Evolutionary conservation across 2,329 filamentous ascomycete genomes (phyloP).

Genomic region (Diaporthe vexans): DNA sequence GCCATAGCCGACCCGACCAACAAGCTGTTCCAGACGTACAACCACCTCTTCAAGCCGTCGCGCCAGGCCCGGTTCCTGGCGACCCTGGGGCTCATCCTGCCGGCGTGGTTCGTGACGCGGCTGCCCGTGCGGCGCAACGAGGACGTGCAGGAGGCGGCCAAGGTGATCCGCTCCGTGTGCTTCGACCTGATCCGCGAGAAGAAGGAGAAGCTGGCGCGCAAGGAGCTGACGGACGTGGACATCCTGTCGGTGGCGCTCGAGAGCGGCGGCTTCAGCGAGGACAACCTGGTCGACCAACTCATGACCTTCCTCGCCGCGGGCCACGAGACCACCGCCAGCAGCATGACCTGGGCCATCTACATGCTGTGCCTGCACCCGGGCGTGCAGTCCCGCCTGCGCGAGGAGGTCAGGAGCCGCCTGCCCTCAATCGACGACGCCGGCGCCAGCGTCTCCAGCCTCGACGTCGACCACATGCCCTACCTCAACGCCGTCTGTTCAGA

Average conservation of each 20-base stretch:
- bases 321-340: constrained; percentile 83
- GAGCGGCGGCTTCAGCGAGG: constrained; percentile 81
- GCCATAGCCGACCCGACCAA: constrained; percentile 73
- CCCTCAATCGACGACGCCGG: constrained; percentile 59
- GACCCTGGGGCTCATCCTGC: constrained; percentile 73
- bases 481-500: constrained; percentile 85
- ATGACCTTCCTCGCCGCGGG: constrained; percentile 91
- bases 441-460: constrained; percentile 61
- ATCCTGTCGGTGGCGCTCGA: constrained; percentile 86
- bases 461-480: constrained; percentile 83
- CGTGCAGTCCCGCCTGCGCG: constrained; percentile 75
- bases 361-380: constrained; percentile 76
- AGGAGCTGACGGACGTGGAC: constrained; percentile 71
- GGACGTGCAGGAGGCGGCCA: constrained; percentile 69
- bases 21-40: constrained; percentile 71
- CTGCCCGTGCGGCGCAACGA: constrained; percentile 81
- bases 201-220: constrained; percentile 65
- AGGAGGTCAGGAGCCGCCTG: constrained; percentile 75
- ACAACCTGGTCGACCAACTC: constrained; percentile 87
- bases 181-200: constrained; percentile 79
- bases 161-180: constrained; percentile 75
- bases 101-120: constrained; percentile 69
- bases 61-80: constrained; percentile 67
- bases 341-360: constrained; percentile 83
- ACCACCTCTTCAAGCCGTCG: constrained; percentile 66